phyloP scores from a whole-genome alignment of 257 asterid genomes.

The Forsythia viridissima region DNA sequence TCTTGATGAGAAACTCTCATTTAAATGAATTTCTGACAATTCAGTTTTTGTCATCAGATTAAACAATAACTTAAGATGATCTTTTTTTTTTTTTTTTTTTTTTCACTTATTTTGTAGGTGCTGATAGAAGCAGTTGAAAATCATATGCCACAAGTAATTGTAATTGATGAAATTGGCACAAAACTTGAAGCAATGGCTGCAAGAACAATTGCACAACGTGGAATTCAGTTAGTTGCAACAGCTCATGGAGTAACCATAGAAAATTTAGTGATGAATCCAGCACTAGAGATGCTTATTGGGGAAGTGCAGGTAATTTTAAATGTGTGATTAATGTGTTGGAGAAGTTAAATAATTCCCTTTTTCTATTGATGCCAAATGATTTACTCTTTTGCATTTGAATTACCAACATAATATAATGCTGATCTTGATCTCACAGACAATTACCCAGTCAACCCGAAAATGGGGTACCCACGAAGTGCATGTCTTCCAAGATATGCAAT shows the following conservation, averaged over 20 bases:
- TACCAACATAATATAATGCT: background rate
- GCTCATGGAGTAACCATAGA: constrained; percentile 98
- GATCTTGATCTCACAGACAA: constrained; percentile 5
- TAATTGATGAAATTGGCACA: constrained; percentile 96
- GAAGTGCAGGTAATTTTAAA: constrained; percentile 79
- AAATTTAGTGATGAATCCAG: constrained; percentile 92
- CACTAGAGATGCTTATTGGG: constrained; percentile 96
- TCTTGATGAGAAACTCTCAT: background rate
- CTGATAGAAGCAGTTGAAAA: constrained; percentile 98
- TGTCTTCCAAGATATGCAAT: background rate
- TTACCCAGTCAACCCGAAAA: background rate
- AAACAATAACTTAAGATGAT: constrained; percentile 5
- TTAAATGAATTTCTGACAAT: background rate
- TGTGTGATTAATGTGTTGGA: constrained; percentile 6
- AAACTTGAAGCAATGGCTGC: constrained; percentile 98
- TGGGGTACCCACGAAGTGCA: constrained; percentile 2
- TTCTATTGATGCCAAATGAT: constrained; percentile 9
- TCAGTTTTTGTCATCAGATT: background rate
- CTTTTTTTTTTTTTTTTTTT: background rate
- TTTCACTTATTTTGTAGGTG: constrained; percentile 52
- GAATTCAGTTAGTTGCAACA: constrained; percentile 97
- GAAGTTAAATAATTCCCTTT: background rate
- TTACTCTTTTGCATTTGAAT: background rate
- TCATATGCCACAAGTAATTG: constrained; percentile 99
- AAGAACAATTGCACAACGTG: constrained; percentile 98